Evolutionary conservation across 2,329 filamentous ascomycete species (phyloP).

Genomic region (Rhynchosporium agropyri): DNA sequence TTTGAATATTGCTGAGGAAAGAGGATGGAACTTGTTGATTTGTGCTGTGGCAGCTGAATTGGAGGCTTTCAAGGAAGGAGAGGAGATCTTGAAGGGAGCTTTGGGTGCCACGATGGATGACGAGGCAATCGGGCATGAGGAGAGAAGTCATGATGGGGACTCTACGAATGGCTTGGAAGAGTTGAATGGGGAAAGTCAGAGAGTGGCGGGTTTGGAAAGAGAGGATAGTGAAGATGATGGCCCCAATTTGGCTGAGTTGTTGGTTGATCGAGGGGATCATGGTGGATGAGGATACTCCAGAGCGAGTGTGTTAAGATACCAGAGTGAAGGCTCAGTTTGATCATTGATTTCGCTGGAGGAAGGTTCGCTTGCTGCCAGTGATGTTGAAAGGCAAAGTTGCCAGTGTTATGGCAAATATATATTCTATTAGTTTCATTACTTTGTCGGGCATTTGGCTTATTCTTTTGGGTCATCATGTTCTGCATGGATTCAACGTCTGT

Average conservation of each 20-base stretch:
- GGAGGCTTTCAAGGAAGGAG: conserved; percentile 65
- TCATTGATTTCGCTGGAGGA: not conserved
- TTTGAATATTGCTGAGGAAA: conserved; percentile 57
- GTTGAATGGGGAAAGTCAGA: conserved; percentile 16
- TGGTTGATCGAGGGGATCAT: conserved; percentile 33
- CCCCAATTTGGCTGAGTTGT: conserved; percentile 35
- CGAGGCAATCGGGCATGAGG: not conserved
- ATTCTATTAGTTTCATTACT: too few species aligned
- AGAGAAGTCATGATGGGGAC: conserved; percentile 16
- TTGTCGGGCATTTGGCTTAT: too few species aligned
- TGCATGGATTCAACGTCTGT: too few species aligned
- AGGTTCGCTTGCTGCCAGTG: not conserved
- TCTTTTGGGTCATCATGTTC: too few species aligned
- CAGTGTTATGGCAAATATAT: not conserved
- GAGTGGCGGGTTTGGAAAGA: conserved; percentile 19
- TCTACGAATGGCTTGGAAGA: conserved; percentile 20
- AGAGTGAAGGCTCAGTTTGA: conserved; percentile 12
- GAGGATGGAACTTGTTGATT: conserved; percentile 74
- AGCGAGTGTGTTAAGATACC: conserved; percentile 24
- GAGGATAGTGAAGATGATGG: conserved; percentile 37
- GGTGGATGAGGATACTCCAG: conserved; percentile 17
- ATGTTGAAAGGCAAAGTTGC: not conserved
- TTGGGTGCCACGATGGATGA: conserved; percentile 33
- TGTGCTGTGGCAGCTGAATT: conserved; percentile 76
- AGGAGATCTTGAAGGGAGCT: conserved; percentile 53